Conservation (phyloP, 768 basidiomycete species). For the Leucosporidium yakuticum region DNA sequence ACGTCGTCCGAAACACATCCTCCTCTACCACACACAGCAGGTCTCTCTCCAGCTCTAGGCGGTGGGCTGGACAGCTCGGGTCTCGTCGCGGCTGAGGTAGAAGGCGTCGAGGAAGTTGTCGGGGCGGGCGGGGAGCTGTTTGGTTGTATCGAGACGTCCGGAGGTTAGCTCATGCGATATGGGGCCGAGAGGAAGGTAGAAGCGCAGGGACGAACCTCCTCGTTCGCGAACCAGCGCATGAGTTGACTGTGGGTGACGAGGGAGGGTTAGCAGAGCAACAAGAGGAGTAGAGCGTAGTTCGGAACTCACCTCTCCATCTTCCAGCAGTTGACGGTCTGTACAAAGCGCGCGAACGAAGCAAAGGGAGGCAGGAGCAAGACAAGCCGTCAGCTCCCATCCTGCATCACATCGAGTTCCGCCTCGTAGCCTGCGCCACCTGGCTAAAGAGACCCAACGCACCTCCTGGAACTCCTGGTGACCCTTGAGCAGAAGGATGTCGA, state of each 20-base stretch:
- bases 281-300: fast-evolving
- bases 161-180: background rate
- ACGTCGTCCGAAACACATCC: no score
- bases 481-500: conserved; percentile 83
- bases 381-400: background rate
- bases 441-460: conserved; percentile 43
- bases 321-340: conserved; percentile 36
- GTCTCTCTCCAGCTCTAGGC: background rate
- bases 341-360: no score
- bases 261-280: background rate
- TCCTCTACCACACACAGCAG: no score
- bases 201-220: conserved; percentile 24
- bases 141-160: background rate
- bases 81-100: conserved; percentile 34
- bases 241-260: conserved; percentile 13
- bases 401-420: background rate
- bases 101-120: conserved; percentile 35
- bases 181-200: background rate
- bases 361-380: no score
- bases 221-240: conserved; percentile 29
- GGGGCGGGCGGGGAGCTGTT: conserved; percentile 22
- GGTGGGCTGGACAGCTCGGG: conserved; percentile 32
- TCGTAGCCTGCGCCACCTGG: background rate
- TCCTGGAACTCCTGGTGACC: conserved; percentile 84
- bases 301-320: conserved; percentile 32